Evolutionary conservation across 2,329 filamentous ascomycete species (phyloP).

Genomic region (Immersiporthe knoxdaviesiana): DNA sequence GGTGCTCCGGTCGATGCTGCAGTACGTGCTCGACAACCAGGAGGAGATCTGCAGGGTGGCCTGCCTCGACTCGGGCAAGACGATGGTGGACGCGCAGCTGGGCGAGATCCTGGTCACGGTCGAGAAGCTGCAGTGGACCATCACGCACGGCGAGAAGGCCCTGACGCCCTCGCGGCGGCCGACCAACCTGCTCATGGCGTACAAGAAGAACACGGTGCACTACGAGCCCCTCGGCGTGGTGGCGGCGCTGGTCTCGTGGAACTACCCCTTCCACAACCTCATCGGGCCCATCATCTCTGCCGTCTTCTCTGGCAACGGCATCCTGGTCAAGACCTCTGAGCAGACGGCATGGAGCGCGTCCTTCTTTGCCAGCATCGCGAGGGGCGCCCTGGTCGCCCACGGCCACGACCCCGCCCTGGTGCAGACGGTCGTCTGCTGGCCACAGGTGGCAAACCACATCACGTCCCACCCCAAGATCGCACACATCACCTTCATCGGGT

Average conservation of each 20-base stretch:
- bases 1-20: slow-evolving; percentile 80
- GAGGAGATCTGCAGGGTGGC: slow-evolving; percentile 83
- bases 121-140: slow-evolving; percentile 94
- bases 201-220: slow-evolving; percentile 87
- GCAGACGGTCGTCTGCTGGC: slow-evolving; percentile 87
- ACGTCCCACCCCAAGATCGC: slow-evolving; percentile 83
- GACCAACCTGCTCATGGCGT: slow-evolving; percentile 91
- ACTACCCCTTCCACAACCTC: slow-evolving; percentile 90
- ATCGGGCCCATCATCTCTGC: slow-evolving; percentile 31
- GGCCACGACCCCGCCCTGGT: slow-evolving; percentile 82
- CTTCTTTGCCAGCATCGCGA: slow-evolving; percentile 81
- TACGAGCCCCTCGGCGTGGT: slow-evolving; percentile 96
- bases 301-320: slow-evolving; percentile 68
- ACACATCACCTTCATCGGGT: slow-evolving; percentile 97
- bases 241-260: slow-evolving; percentile 93
- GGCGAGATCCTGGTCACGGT: slow-evolving; percentile 93
- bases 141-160: slow-evolving; percentile 84
- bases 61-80: slow-evolving; percentile 94
- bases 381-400: slow-evolving; percentile 78
- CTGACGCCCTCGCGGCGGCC: slow-evolving; percentile 73
- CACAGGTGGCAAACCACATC: slow-evolving; percentile 76
- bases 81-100: slow-evolving; percentile 88
- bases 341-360: slow-evolving; percentile 90
- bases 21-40: slow-evolving; percentile 85
- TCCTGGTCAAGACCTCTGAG: slow-evolving; percentile 93